Conservation (phyloP, 2,329 filamentous ascomycete genomes). For the Aspergillus carbonarius region DNA sequence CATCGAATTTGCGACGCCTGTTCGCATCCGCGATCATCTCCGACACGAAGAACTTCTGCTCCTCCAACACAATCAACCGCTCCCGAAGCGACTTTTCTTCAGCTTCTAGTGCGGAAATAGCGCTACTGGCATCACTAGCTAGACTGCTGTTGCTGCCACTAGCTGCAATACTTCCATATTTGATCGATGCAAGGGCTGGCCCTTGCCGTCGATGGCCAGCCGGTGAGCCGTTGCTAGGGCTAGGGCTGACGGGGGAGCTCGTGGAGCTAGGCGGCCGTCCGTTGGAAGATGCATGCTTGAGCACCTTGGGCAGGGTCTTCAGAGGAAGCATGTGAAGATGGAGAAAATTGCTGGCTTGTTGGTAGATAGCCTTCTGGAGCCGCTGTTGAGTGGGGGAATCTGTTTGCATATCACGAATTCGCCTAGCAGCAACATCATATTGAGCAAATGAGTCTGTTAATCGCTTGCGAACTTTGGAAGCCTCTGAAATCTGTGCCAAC, state of each 20-base stretch:
- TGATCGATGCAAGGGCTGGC: constrained; percentile 59
- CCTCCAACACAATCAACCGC: constrained; percentile 78
- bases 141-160: constrained; percentile 53
- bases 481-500: constrained; percentile 74
- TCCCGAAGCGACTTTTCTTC: constrained; percentile 84
- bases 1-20: constrained; percentile 76
- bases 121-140: constrained; percentile 54
- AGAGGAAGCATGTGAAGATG: constrained; percentile 89
- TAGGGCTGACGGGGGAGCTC: constrained; percentile 23
- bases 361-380: constrained; percentile 78
- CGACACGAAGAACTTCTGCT: constrained; percentile 85
- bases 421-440: constrained; percentile 77
- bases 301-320: constrained; percentile 68
- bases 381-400: constrained; percentile 69
- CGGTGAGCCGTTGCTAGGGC: constrained; percentile 21
- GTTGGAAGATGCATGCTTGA: constrained; percentile 60
- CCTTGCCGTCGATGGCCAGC: constrained; percentile 32
- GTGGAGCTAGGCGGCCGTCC: constrained; percentile 35
- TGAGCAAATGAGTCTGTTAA: constrained; percentile 86
- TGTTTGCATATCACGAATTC: constrained; percentile 76
- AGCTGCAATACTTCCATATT: constrained; percentile 53
- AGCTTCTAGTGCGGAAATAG: constrained; percentile 67
- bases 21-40: constrained; percentile 80
- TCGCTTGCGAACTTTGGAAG: constrained; percentile 83
- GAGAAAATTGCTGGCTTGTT: constrained; percentile 77